Percentiles rank a stretch among this genome's conserved stretches.
Evolutionary conservation across 2,329 filamentous ascomycete species (phyloP).

Genomic region (Exophiala oligosperma): DNA sequence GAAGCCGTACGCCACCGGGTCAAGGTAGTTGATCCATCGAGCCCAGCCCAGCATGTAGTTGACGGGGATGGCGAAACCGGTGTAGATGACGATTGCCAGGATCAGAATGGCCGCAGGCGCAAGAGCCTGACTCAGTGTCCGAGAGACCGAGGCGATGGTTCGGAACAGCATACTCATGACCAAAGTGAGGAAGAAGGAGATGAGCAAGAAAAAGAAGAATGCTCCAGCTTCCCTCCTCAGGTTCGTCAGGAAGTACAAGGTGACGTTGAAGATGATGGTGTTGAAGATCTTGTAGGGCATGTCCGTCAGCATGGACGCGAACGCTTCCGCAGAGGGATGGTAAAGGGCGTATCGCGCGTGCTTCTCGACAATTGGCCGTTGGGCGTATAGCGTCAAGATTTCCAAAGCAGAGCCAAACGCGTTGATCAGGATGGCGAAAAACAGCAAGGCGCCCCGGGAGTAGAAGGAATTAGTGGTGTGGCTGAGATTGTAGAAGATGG

Average conservation of each 20-base stretch:
- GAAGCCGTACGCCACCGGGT: slow-evolving; percentile 66
- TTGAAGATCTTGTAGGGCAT: slow-evolving; percentile 81
- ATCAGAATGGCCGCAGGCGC: slow-evolving; percentile 55
- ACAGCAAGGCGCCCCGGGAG: slow-evolving; percentile 63
- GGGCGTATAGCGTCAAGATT: slow-evolving; percentile 75
- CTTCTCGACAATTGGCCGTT: slow-evolving; percentile 91
- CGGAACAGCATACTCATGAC: slow-evolving; percentile 53
- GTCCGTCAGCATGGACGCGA: slow-evolving; percentile 82
- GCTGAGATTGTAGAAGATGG: slow-evolving; percentile 66
- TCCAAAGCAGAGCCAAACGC: slow-evolving; percentile 65
- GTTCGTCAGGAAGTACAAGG: slow-evolving; percentile 85
- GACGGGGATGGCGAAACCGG: slow-evolving; percentile 64
- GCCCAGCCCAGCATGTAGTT: slow-evolving; percentile 64
- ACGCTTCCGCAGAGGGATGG: slow-evolving; percentile 85
- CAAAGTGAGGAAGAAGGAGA: slow-evolving; percentile 61
- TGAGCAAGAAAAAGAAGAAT: slow-evolving; percentile 84
- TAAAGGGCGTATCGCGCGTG: slow-evolving; percentile 84
- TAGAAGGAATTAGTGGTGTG: slow-evolving; percentile 61
- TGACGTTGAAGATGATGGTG: slow-evolving; percentile 72
- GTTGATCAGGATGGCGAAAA: slow-evolving; percentile 65
- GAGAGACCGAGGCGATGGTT: slow-evolving; percentile 72
- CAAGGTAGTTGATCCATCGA: slow-evolving; percentile 66
- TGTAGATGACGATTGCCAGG: slow-evolving; percentile 64
- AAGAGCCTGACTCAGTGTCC: slow-evolving; percentile 64
- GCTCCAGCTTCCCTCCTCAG: slow-evolving; percentile 70